A percentile compares a stretch with the other conserved stretches of the same genome.
These are phyloP conservation scores for Cyclocybe cylindracea DNA, from an alignment of 768 basidiomycete genomes.

Conservation along the genomic window DNA sequence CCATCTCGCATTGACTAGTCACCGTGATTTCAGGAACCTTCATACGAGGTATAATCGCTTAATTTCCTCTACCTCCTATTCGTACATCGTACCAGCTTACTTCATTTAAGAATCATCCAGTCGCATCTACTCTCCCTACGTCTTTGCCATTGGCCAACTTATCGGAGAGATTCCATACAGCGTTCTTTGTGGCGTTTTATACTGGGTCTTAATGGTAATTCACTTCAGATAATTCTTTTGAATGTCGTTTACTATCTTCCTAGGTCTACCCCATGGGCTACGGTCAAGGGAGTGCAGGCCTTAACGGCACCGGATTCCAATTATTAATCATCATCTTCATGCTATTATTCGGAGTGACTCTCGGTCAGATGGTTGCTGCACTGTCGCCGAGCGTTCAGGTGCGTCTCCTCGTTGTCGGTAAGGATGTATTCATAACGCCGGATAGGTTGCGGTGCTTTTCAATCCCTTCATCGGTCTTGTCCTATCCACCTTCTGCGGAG, in stretches of 20 bases:
- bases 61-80: neutral
- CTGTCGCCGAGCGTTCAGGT: conserved; percentile 74
- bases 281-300: conserved; percentile 60
- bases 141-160: conserved; percentile 83
- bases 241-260: neutral
- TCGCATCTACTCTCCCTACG: conserved; percentile 83
- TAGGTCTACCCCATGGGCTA: conserved; percentile 67
- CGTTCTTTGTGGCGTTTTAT: conserved; percentile 66
- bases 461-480: conserved; percentile 74
- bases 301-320: conserved; percentile 70
- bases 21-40: conserved; percentile 32
- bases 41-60: conserved; percentile 27
- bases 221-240: neutral
- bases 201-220: conserved; percentile 72
- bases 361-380: conserved; percentile 75
- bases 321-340: conserved; percentile 70
- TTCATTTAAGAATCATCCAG: conserved; percentile 63
- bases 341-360: conserved; percentile 63
- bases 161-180: conserved; percentile 81
- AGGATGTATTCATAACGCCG: conserved; percentile 25
- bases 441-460: conserved; percentile 71
- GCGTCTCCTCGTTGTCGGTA: conserved; percentile 12
- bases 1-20: neutral
- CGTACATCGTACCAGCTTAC: neutral
- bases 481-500: conserved; percentile 77